phyloP scores from a whole-genome alignment of 805 yeast species.

The Myxozyma nipponensis region DNA sequence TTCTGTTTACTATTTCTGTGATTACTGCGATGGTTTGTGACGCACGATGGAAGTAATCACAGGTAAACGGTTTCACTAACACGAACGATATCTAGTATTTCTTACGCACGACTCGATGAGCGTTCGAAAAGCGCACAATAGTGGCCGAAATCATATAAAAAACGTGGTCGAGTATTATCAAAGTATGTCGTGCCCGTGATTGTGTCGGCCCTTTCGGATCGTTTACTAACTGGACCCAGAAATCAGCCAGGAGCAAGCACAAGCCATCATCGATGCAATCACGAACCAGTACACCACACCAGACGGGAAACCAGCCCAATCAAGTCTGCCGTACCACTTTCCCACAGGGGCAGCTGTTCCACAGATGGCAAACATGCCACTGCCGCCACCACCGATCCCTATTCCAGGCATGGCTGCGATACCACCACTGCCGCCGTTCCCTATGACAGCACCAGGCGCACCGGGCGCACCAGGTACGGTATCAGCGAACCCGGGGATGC shows the following conservation, averaged over 20 bases:
- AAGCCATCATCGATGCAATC: slow-evolving; percentile 24
- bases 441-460: background rate
- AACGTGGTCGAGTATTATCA: slow-evolving; percentile 74
- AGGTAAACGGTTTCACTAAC: background rate
- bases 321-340: slow-evolving; percentile 19
- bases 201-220: background rate
- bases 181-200: slow-evolving; percentile 37
- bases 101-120: slow-evolving; percentile 85
- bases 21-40: slow-evolving; percentile 60
- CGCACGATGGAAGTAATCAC: background rate
- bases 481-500: background rate
- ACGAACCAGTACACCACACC: slow-evolving; percentile 9
- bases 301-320: slow-evolving; percentile 9
- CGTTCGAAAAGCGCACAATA: slow-evolving; percentile 74
- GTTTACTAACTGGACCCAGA: slow-evolving; percentile 3
- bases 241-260: slow-evolving; percentile 28
- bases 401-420: slow-evolving; percentile 9
- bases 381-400: slow-evolving; percentile 7
- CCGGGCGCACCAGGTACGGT: background rate
- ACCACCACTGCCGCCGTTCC: background rate
- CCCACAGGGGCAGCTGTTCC: slow-evolving; percentile 8
- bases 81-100: slow-evolving; percentile 44
- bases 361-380: slow-evolving; percentile 8
- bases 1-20: slow-evolving; percentile 47
- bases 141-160: slow-evolving; percentile 71